Base-by-base conservation (phyloP, 2,329 filamentous ascomycete genomes). In the Bisporella sp. region DNA sequence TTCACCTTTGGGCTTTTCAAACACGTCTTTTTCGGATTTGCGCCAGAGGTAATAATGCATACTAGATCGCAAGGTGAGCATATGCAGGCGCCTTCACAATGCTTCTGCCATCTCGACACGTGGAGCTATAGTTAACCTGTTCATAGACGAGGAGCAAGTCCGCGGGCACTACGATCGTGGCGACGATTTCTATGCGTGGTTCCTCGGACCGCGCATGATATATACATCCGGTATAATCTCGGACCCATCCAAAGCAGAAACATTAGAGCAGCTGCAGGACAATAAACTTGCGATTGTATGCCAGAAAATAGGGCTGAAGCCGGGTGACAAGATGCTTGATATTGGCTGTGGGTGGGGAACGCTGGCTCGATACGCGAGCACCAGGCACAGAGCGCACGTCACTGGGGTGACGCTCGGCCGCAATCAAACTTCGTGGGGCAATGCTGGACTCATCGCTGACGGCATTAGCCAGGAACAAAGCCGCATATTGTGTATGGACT, bases 361-460 rank as follows among this genome's bases (percentile, higher is more conserved):
- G 9, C 75, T 85, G 42, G 76, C 85, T 61, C 83, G 84, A 60
- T 89, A 85, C 65, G 85, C 85, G 52, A 84, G 79, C 45, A 77
- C 78, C 59, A 82, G 88, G 69, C 86, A 89, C 62, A 81, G 79
- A 56, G 89, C 88, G 52, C 76, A 84, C 48, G 87, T 84, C 54
- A 93, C 89, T 43, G 83, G 83, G 71, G 75, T 86, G 61, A 87
- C 83, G 51, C 79, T 87, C 47, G 84, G 82, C 45, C 78, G 81
- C 63, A 86, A 87, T 66, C 83, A 86, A 67, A 85, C 83, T 52
- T 80, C 79, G 13, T 87, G 83, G 82, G 83, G 83, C 57, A 87
- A 87, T 71, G 77, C 72, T 51, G 82, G 78, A 54, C 75, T 87
- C 45, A 74, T 76, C 55, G 77, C 75, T 51, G 74, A 73, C 52